Evolutionary conservation across 805 yeast genomes (phyloP).

Genomic region (Kuraishia hungarica): DNA sequence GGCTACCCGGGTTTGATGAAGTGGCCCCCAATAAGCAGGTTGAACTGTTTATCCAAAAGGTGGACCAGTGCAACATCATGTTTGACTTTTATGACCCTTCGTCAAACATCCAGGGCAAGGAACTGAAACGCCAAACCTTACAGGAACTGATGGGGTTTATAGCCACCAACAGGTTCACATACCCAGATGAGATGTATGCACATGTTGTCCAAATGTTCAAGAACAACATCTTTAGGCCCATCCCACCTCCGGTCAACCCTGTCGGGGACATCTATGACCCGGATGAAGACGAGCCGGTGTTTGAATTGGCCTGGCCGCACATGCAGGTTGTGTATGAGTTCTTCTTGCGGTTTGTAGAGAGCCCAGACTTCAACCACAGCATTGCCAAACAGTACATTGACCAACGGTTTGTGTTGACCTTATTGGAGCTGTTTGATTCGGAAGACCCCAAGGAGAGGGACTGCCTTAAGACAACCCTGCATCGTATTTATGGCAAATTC

Average conservation of each 20-base stretch:
- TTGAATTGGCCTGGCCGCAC: slow-evolving; percentile 97
- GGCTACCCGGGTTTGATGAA: slow-evolving; percentile 82
- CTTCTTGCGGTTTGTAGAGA: slow-evolving; percentile 84
- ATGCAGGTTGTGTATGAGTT: slow-evolving; percentile 96
- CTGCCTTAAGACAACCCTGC: slow-evolving; percentile 88
- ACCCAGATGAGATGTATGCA: slow-evolving; percentile 84
- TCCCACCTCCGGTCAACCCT: slow-evolving; percentile 97
- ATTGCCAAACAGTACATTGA: slow-evolving; percentile 91
- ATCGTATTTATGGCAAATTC: slow-evolving; percentile 93
- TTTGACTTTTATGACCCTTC: slow-evolving; percentile 94
- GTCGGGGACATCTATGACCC: slow-evolving; percentile 95
- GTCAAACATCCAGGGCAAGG: slow-evolving; percentile 86
- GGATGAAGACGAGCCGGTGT: slow-evolving; percentile 97
- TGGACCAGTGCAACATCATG: slow-evolving; percentile 90
- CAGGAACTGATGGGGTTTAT: slow-evolving; percentile 88
- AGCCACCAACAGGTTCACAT: slow-evolving; percentile 70
- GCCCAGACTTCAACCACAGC: slow-evolving; percentile 90
- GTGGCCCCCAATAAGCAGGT: slow-evolving; percentile 72
- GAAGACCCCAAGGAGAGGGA: slow-evolving; percentile 97
- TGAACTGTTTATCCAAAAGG: slow-evolving; percentile 74
- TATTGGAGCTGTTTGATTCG: slow-evolving; percentile 86
- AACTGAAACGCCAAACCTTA: slow-evolving; percentile 76
- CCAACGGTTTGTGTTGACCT: slow-evolving; percentile 72
- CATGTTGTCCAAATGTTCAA: slow-evolving; percentile 88
- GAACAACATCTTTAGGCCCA: slow-evolving; percentile 84